Evolutionary conservation across 306 rosid species (phyloP), one percentile per base, ranked within the genome.

Genomic region (Spatholobus suberectus): DNA sequence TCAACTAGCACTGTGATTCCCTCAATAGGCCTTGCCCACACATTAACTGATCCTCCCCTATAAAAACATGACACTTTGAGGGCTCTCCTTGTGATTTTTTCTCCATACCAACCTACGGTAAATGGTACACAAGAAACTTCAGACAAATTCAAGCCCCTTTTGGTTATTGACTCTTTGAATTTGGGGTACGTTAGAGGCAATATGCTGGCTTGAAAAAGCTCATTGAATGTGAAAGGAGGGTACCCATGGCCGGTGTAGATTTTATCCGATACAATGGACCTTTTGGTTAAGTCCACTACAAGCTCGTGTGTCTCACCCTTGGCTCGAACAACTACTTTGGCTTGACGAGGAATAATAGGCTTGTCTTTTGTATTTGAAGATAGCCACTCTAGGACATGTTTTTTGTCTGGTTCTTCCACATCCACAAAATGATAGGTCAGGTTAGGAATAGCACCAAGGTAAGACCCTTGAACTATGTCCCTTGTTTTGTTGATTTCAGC

Each of bases 21-120:
- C 82, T 93, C 95, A 76, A 93, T 88, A 24, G 98, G 98, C 86
- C 98, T 86, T 26, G 95, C 84, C 82, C 90, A 95, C 29, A 95
- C 86, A 73, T 95, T 93, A 18, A 84, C 84, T 0, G 94, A 70
- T 40, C 90, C 95, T 61, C 90, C 97, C 44, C 92, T 78, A 21
- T 95, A 93, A 47, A 85, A 91, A 80, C 97, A 91, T 23, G 73
- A 78, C 14, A 89, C 91, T 83, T 89, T 93, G 47, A 95, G 87
- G 75, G 87, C 84, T 83, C 98, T 88, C 41, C 49, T 87, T 51
- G 94, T 88, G 24, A 76, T 74, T 18, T 83, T 35, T 37, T 93
- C 95, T 14, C 98, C 97, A 80, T 70, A 90, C 97, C 97, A 95
- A 68, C 98, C 98, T 21, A 89, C 40, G n/a, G 97, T 91, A 26